Base-by-base conservation (phyloP, 345 rosid genomes). In the Kandelia obovata region DNA sequence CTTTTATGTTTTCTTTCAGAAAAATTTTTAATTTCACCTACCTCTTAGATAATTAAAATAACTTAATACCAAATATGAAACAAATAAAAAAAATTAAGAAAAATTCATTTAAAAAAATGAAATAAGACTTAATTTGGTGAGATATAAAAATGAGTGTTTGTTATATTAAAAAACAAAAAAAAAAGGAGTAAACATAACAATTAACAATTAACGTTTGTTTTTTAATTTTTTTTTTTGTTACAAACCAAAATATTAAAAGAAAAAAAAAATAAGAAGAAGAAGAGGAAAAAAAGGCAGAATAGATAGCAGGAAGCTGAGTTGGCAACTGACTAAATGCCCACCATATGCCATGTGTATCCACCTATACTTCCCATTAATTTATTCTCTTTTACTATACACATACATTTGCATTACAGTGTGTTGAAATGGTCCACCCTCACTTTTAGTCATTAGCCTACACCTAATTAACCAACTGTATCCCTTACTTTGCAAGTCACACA, bases 401-500 rank as follows among this genome's bases (percentile, higher is more conserved):
- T 0, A 27, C 19, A 60, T 32, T 58, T 67, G n/a, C 10, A 53
- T 53, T 25, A 53, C n/a, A 19, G 3, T 53, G 57, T 53, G 25
- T 53, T 53, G n/a, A 53, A n/a, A 6, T n/a, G 25, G 25, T n/a
- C 10, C 26, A 6, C 2, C 26, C 57, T 53, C 25, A 53, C 65
- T 71, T 73, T 65, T 64, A 65, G 69, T 62, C 71, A 62, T 53
- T n/a, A 53, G 72, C 65, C 78, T 32, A 5, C 46, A 70, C 68
- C 85, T 82, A 83, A 89, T 83, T 73, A 87, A 80, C 82, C 82
- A 79, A 79, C 82, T 64, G 67, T 27, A 65, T 83, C 81, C 72
- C 94, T 88, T 88, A 74, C 78, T 80, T 86, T 74, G 79, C 63
- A 86, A 86, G 89, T 80, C 82, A 83, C 82, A 83, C 78, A 75